These are phyloP conservation scores for Chloris gayana DNA, from an alignment of 176 grass and related monocot species.

Conservation along the genomic window DNA sequence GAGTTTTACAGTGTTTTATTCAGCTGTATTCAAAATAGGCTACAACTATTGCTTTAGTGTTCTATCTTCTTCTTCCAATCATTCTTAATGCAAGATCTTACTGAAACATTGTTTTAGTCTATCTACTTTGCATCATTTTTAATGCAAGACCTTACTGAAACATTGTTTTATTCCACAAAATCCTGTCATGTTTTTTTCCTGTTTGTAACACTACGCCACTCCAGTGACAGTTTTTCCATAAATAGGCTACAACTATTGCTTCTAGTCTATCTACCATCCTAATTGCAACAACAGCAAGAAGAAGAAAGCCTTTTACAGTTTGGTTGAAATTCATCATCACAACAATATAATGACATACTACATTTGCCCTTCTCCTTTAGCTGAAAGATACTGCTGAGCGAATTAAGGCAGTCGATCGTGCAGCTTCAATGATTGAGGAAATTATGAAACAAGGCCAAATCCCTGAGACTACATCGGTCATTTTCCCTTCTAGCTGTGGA, in stretches of 20 bases:
- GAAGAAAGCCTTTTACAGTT: too few species aligned
- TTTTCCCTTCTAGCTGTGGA: constrained; percentile 40
- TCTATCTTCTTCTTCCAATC: constrained; percentile 3
- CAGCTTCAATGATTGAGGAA: constrained; percentile 85
- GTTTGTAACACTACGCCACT: constrained; percentile 5
- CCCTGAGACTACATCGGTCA: constrained; percentile 29
- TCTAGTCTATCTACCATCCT: constrained; percentile 1
- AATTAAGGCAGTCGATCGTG: constrained; percentile 88
- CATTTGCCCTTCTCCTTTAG: constrained; percentile 38
- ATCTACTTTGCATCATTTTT: constrained; percentile 10
- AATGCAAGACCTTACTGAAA: not conserved
- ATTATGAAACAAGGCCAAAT: constrained; percentile 73
- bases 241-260: not conserved
- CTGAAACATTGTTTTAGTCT: not conserved
- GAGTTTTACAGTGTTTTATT: not conserved
- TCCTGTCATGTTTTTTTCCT: not conserved
- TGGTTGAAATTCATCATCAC: constrained; percentile 1
- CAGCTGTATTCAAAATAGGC: not conserved
- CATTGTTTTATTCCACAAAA: too few species aligned
- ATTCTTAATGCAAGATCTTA: not conserved
- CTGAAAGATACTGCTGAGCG: constrained; percentile 84
- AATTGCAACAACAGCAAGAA: too few species aligned
- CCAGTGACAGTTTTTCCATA: not conserved
- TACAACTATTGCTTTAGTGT: not conserved
- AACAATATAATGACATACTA: constrained; percentile 30